These are phyloP conservation scores for Porphyrellus cyaneotinctus DNA, from an alignment of 768 basidiomycete genomes.

Conservation along the genomic window DNA sequence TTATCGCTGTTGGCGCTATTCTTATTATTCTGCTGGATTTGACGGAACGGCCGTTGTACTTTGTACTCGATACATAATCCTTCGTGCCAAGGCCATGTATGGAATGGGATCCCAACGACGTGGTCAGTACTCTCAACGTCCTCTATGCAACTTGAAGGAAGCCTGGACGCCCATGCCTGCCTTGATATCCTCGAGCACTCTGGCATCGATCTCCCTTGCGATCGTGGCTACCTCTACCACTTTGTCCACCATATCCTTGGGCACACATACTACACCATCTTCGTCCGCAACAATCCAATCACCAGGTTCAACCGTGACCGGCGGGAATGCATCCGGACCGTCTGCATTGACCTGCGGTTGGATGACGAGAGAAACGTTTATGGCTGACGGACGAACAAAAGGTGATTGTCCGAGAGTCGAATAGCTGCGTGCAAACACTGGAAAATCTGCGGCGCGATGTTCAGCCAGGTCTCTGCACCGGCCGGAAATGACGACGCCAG, in stretches of 20 bases:
- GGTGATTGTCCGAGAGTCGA: conserved; percentile 85
- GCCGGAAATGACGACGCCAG: conserved; percentile 79
- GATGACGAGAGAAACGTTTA: conserved; percentile 63
- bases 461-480: conserved; percentile 83
- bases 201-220: conserved; percentile 62
- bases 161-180: conserved; percentile 70
- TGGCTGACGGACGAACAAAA: conserved; percentile 74
- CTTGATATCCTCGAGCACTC: conserved; percentile 70
- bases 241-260: conserved; percentile 45
- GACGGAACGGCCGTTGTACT: conserved; percentile 13
- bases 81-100: background rate
- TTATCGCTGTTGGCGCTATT: conserved; percentile 3
- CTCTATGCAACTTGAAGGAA: conserved; percentile 76
- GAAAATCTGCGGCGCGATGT: conserved; percentile 63
- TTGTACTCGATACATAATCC: conserved; percentile 20
- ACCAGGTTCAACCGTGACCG: conserved; percentile 60
- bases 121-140: conserved; percentile 30
- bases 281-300: conserved; percentile 86
- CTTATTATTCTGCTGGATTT: conserved; percentile 21
- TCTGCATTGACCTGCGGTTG: conserved; percentile 30
- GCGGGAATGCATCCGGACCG: conserved; percentile 42
- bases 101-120: background rate
- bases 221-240: conserved; percentile 58
- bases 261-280: conserved; percentile 86
- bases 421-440: conserved; percentile 77